These are phyloP conservation scores for Rhodotorula glutinis DNA, from an alignment of 1,284 basidiomycete species.

Conservation along the genomic window DNA sequence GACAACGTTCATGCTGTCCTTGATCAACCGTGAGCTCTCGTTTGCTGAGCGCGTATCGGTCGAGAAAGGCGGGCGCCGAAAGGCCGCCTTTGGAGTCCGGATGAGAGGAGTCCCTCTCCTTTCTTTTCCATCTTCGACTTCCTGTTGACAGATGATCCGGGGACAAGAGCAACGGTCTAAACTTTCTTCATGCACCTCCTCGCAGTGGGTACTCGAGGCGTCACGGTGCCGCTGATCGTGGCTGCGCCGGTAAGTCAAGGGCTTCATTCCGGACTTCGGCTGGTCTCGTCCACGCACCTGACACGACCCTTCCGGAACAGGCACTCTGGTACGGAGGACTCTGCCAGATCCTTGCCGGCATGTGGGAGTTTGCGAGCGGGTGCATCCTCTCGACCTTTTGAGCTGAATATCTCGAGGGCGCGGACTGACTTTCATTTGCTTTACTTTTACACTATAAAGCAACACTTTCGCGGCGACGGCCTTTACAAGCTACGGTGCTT, in stretches of 20 bases:
- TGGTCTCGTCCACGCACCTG: background rate
- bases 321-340: constrained; percentile 59
- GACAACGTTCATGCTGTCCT: constrained; percentile 34
- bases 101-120: too few species aligned
- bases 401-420: background rate
- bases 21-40: constrained; percentile 23
- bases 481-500: constrained; percentile 32
- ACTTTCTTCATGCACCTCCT: too few species aligned
- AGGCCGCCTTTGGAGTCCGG: too few species aligned
- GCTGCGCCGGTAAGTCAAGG: too few species aligned
- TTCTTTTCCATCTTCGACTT: too few species aligned
- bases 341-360: constrained; percentile 60
- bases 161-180: too few species aligned
- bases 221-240: too few species aligned
- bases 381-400: background rate
- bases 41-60: too few species aligned
- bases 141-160: too few species aligned
- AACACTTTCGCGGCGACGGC: constrained; percentile 63
- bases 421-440: background rate
- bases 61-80: too few species aligned
- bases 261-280: too few species aligned
- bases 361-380: constrained; percentile 4
- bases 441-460: constrained; percentile 55
- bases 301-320: background rate
- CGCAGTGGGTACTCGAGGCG: too few species aligned